Base-by-base conservation (phyloP, 108 stramenopile genomes). In the Fragilariopsis cylindrus region DNA sequence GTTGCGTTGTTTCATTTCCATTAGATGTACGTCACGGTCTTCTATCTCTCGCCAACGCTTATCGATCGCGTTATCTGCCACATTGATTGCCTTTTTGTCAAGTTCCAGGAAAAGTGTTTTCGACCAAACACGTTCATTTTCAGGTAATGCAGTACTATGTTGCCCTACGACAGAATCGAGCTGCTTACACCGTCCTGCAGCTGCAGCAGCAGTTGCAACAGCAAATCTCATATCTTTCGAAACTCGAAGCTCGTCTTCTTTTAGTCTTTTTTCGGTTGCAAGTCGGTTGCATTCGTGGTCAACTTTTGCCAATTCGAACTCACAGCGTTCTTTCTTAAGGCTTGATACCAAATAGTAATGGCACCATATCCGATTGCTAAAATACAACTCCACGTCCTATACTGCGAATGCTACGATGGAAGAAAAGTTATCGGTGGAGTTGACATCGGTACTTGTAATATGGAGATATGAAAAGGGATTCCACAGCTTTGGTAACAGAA, bases 1-100 rank as follows among this genome's bases (percentile, higher is more conserved):
- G 48, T 68, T 68, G 3, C 49, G 48, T 16, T 7, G 16, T 13
- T 48, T 13, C 67, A 68, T 68, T n/a, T 21, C 49, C 39, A 50
- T 48, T 7, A 68, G 18, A 11, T n/a, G 12, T n/a, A 52, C 19
- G 4, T 11, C 49, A 2, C 48, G 21, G 19, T 68, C 21, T 19
- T 68, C 67, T 8, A 68, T 18, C 4, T 68, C 67, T 19, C 49
- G 16, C 67, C 67, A 68, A 2, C 67, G 67, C 46, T 68, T 49
- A 16, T 68, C 49, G 11, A 50, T 68, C 9, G 67, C 67, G 7
- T 68, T 68, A 11, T 68, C 67, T 3, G 44, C 49, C 3, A 68
- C 16, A 19, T 40, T 48, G 13, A 50, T 50, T 3, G 48, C 46
- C 67, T 68, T 48, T 9, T 30, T 40, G 67, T 68, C 49, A 9